phyloP scores from a whole-genome alignment of 2,329 filamentous ascomycete genomes.

The Penicillium paneum region DNA sequence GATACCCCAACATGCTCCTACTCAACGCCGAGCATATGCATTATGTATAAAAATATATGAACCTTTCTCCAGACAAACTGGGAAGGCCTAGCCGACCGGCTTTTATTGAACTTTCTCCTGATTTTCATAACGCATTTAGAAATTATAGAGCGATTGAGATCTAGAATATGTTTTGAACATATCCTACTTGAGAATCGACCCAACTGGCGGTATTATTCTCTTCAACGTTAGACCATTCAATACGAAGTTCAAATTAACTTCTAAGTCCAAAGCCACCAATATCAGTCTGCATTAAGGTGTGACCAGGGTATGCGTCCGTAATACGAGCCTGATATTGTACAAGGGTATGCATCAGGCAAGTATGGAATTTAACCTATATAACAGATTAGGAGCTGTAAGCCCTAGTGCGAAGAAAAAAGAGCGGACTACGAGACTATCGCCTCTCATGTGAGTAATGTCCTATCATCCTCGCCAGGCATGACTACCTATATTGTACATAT shows the following conservation, averaged over 20 bases:
- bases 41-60: conserved; percentile 1
- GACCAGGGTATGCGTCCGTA: not conserved
- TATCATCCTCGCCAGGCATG: not conserved
- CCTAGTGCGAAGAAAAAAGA: not conserved
- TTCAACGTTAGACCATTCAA: not conserved
- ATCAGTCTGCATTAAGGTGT: not conserved
- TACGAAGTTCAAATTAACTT: not conserved
- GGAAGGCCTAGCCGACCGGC: not conserved
- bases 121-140: not conserved
- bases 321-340: not conserved
- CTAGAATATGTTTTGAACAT: not conserved
- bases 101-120: not conserved
- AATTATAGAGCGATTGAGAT: not conserved
- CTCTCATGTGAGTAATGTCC: not conserved
- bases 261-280: not conserved
- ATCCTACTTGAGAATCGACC: not conserved
- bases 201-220: not conserved
- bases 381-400: not conserved
- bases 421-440: not conserved
- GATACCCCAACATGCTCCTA: conserved; percentile 8
- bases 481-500: not conserved
- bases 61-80: not conserved
- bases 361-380: too few species aligned
- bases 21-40: conserved; percentile 8
- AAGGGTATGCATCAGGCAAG: not conserved